Evolutionary conservation across 1,139 yeast genomes (phyloP).

Genomic region (Debaryomycetaceae sp.): DNA sequence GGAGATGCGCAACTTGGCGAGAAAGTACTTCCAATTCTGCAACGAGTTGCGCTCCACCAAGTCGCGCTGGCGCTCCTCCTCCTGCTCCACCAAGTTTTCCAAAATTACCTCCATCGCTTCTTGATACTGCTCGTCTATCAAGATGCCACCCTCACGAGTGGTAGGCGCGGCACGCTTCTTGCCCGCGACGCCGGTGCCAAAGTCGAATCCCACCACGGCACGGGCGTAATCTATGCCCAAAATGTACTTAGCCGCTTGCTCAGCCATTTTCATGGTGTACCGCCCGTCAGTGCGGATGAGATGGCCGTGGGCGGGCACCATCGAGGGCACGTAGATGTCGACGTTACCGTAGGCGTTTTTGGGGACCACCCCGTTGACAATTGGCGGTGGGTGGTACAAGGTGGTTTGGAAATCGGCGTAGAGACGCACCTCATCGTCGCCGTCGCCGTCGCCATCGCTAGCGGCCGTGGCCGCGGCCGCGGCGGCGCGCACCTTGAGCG

Average conservation of each 20-base stretch:
- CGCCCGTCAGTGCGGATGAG: constrained; percentile 34
- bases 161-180: constrained; percentile 43
- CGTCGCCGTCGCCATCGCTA: constrained; percentile 50
- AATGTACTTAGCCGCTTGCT: constrained; percentile 60
- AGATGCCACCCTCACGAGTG: constrained; percentile 73
- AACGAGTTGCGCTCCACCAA: constrained; percentile 51
- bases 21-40: constrained; percentile 66
- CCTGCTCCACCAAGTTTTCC: constrained; percentile 52
- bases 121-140: constrained; percentile 57
- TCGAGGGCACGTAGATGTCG: constrained; percentile 68
- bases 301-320: constrained; percentile 83
- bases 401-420: constrained; percentile 80
- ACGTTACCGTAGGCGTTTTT: constrained; percentile 80
- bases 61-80: constrained; percentile 44
- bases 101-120: constrained; percentile 65
- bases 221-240: constrained; percentile 76
- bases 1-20: constrained; percentile 67
- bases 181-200: constrained; percentile 26
- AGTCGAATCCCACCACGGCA: constrained; percentile 86
- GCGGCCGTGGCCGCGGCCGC: constrained; percentile 21
- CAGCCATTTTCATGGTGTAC: constrained; percentile 45
- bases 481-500: constrained; percentile 43
- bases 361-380: constrained; percentile 60
- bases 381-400: constrained; percentile 60
- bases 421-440: constrained; percentile 45